A percentile compares a stretch with the other conserved stretches of the same genome.
These are phyloP conservation scores for Dothideomycetidae sp. DNA, from an alignment of 2,329 filamentous ascomycete species.

Conservation along the genomic window DNA sequence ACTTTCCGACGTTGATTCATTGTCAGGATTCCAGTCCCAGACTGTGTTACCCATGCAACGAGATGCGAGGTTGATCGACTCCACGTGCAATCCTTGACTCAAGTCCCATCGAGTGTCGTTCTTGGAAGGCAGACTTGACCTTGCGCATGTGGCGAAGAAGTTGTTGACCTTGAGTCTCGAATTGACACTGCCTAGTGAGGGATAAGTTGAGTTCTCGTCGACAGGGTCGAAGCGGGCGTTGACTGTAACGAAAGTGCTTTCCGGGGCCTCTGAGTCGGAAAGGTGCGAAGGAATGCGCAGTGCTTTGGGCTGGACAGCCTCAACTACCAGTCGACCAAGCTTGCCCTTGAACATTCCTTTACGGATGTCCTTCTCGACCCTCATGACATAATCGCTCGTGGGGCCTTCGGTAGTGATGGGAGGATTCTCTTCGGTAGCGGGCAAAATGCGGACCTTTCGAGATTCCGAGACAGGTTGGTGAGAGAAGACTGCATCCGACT, in stretches of 20 bases:
- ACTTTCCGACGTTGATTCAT: constrained; percentile 20
- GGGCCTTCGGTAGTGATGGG: constrained; percentile 38
- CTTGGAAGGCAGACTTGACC: constrained; percentile 35
- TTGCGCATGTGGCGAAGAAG: constrained; percentile 40
- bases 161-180: constrained; percentile 45
- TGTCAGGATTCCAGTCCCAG: constrained; percentile 37
- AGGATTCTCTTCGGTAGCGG: constrained; percentile 44
- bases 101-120: constrained; percentile 29
- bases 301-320: constrained; percentile 43
- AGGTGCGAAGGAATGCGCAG: constrained; percentile 35
- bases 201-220: constrained; percentile 35
- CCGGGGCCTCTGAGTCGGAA: constrained; percentile 24
- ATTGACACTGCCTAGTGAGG: constrained; percentile 36
- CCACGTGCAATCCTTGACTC: constrained; percentile 38
- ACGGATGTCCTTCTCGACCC: constrained; percentile 44
- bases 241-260: constrained; percentile 42
- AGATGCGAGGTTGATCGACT: constrained; percentile 39
- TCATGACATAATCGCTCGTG: constrained; percentile 35
- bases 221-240: constrained; percentile 47
- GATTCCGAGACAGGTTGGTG: constrained; percentile 36
- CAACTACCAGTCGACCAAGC: constrained; percentile 42
- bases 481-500: constrained; percentile 26
- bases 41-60: constrained; percentile 42
- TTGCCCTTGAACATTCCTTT: constrained; percentile 47
- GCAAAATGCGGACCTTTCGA: constrained; percentile 46